phyloP scores from a whole-genome alignment of 2,329 filamentous ascomycete genomes.

The Ascochyta lentis region DNA sequence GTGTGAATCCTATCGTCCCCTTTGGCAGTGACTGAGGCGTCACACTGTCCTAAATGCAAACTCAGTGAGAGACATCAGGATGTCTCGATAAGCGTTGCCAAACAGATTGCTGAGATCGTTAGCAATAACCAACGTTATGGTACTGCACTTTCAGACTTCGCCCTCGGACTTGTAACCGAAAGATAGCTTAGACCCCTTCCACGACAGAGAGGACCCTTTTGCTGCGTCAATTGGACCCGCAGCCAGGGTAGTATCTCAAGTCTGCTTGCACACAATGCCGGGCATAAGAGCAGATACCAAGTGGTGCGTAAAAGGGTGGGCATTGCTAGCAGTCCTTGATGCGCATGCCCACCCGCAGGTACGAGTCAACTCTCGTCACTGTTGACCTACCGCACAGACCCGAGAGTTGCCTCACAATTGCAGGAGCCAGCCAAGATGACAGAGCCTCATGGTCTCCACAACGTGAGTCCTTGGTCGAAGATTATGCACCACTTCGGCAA shows the following conservation, averaged over 20 bases:
- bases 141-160: slow-evolving; percentile 59
- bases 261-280: slow-evolving; percentile 46
- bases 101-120: slow-evolving; percentile 57
- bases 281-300: slow-evolving; percentile 20
- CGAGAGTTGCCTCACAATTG: not conserved
- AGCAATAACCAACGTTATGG: slow-evolving; percentile 68
- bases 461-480: not conserved
- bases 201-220: slow-evolving; percentile 64
- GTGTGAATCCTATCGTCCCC: slow-evolving; percentile 68
- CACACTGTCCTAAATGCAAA: slow-evolving; percentile 66
- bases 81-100: too few species aligned
- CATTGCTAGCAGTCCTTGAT: too few species aligned
- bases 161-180: slow-evolving; percentile 64
- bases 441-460: slow-evolving; percentile 6
- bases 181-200: slow-evolving; percentile 66
- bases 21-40: slow-evolving; percentile 69
- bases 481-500: not conserved
- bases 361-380: too few species aligned
- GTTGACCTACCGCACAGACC: not conserved
- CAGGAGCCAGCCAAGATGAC: not conserved
- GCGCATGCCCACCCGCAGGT: too few species aligned
- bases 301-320: not conserved
- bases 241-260: slow-evolving; percentile 57
- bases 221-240: slow-evolving; percentile 62
- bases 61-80: slow-evolving; percentile 56